Evolutionary conservation across 2,329 filamentous ascomycete genomes (phyloP).

Genomic region (Fusarium udum): DNA sequence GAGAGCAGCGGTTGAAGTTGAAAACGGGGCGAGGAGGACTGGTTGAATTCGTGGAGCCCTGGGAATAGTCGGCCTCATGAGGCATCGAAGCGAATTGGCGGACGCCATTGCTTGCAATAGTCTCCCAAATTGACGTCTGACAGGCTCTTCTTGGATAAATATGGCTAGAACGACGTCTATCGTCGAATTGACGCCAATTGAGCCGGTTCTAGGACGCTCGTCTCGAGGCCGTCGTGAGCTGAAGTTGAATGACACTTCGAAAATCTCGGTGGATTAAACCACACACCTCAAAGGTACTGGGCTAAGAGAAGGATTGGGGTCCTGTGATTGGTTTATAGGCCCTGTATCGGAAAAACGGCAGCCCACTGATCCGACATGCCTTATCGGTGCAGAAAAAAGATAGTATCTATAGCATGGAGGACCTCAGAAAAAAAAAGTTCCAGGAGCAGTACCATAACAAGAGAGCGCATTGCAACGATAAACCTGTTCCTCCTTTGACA

Average conservation of each 20-base stretch:
- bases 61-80: constrained; percentile 50
- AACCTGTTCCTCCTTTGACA: not conserved
- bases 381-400: constrained; percentile 44
- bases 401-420: not conserved
- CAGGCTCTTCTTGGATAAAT: constrained; percentile 8
- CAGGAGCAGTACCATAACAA: constrained; percentile 16
- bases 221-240: constrained; percentile 39
- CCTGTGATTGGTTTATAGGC: constrained; percentile 31
- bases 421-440: constrained; percentile 41
- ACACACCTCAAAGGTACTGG: constrained; percentile 33
- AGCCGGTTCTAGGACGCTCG: constrained; percentile 38
- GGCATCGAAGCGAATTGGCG: constrained; percentile 54
- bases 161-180: constrained; percentile 17
- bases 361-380: constrained; percentile 41
- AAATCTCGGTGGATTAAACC: constrained; percentile 43
- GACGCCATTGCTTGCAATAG: constrained; percentile 49
- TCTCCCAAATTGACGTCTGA: not conserved
- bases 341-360: constrained; percentile 37
- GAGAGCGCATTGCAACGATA: constrained; percentile 9
- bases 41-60: constrained; percentile 48
- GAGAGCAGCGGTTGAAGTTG: constrained; percentile 46
- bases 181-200: constrained; percentile 46
- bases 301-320: not conserved
- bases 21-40: constrained; percentile 53
- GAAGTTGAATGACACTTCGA: constrained; percentile 40